Evolutionary conservation across 2,329 filamentous ascomycete species (phyloP).

Genomic region (Furcasterigmium furcatum): DNA sequence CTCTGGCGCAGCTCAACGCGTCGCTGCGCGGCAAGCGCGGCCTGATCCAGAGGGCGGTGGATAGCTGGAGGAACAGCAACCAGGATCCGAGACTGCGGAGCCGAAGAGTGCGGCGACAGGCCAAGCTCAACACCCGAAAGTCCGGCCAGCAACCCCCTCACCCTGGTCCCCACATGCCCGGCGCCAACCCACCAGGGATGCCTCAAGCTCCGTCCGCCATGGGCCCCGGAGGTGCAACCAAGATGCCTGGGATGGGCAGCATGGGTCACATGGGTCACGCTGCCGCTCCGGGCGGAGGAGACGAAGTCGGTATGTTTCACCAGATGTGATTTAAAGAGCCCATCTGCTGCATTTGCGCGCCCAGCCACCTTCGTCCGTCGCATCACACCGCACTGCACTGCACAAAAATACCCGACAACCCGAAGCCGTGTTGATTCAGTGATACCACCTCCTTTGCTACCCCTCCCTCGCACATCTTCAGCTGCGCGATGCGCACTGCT

Average conservation of each 20-base stretch:
- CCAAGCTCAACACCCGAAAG: slow-evolving; percentile 90
- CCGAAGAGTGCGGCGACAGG: slow-evolving; percentile 88
- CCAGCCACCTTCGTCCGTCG: slow-evolving; percentile 10
- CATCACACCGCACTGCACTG: slow-evolving; percentile 14
- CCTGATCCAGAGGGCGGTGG: slow-evolving; percentile 92
- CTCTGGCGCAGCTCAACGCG: slow-evolving; percentile 87
- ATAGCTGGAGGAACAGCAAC: slow-evolving; percentile 99
- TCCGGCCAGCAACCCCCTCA: slow-evolving; percentile 58
- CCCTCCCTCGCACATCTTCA: slow-evolving; percentile 10
- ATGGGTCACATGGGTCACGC: slow-evolving; percentile 74
- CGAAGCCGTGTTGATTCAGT: slow-evolving; percentile 17
- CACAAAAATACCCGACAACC: slow-evolving; percentile 13
- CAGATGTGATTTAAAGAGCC: slow-evolving; percentile 67
- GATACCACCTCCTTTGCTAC: slow-evolving; percentile 26
- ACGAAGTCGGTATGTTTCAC: slow-evolving; percentile 98
- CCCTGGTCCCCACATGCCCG: slow-evolving; percentile 62
- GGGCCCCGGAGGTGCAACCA: slow-evolving; percentile 50
- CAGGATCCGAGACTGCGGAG: slow-evolving; percentile 90
- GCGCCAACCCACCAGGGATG: slow-evolving; percentile 63
- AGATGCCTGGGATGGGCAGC: slow-evolving; percentile 64
- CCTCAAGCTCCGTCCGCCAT: slow-evolving; percentile 60
- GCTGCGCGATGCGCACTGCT: slow-evolving; percentile 4
- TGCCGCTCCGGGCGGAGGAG: slow-evolving; percentile 62
- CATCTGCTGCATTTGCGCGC: slow-evolving; percentile 33
- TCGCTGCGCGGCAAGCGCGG: slow-evolving; percentile 90